Evolutionary conservation across 2,329 filamentous ascomycete genomes (phyloP).

Genomic region (Colletotrichum filicis): DNA sequence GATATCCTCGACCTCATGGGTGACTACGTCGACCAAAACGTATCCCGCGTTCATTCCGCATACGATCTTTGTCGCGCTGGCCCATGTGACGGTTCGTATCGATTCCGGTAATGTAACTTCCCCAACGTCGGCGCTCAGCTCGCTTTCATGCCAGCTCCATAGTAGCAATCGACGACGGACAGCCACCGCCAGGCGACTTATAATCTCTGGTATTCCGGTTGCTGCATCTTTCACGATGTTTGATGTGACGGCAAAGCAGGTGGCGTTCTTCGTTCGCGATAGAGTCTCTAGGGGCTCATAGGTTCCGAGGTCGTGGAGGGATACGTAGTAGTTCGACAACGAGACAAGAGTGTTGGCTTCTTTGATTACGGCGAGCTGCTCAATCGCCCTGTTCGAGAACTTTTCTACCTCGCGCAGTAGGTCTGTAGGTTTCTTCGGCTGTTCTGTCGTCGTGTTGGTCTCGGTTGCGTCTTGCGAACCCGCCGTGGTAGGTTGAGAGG

Average conservation of each 20-base stretch:
- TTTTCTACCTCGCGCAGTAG: constrained; percentile 92
- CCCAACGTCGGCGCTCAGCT: constrained; percentile 77
- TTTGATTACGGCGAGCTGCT: constrained; percentile 95
- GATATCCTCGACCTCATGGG: constrained; percentile 80
- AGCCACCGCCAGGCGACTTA: constrained; percentile 89
- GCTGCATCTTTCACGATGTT: constrained; percentile 92
- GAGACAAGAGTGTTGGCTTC: constrained; percentile 93
- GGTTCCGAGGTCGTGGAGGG: constrained; percentile 87
- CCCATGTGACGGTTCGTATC: constrained; percentile 92
- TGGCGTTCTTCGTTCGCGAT: constrained; percentile 86
- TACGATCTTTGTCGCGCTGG: constrained; percentile 84
- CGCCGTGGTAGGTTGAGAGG: constrained; percentile 37
- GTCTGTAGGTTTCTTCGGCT: constrained; percentile 73
- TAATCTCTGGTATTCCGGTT: constrained; percentile 91
- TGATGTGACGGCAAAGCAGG: constrained; percentile 90
- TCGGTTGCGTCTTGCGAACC: constrained; percentile 41
- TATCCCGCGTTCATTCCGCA: constrained; percentile 94
- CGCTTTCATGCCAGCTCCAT: constrained; percentile 97
- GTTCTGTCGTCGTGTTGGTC: constrained; percentile 26
- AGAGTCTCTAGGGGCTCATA: constrained; percentile 86
- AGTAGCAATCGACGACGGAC: constrained; percentile 90
- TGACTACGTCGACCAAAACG: constrained; percentile 86
- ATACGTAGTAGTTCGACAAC: constrained; percentile 89
- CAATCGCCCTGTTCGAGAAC: constrained; percentile 89
- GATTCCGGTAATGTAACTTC: constrained; percentile 86